These are phyloP conservation scores for Marsdenia floribunda DNA, from an alignment of 257 asterid genomes.

Conservation along the genomic window DNA sequence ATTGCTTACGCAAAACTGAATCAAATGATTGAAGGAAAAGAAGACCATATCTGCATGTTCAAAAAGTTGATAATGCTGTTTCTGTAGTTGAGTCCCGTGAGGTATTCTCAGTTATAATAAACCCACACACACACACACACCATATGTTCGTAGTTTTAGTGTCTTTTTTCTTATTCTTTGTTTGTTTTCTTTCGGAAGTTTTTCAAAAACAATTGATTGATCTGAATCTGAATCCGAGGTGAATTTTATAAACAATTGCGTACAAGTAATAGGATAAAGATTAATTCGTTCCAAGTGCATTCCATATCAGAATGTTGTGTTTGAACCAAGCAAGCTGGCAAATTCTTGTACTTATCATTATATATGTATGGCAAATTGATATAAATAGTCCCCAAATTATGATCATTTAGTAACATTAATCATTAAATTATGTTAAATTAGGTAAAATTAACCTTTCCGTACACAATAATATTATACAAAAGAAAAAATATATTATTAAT, in stretches of 20 bases:
- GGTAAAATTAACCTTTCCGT: too few species aligned
- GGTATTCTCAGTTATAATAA: not conserved
- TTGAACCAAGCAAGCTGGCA: not conserved
- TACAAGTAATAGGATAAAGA: not conserved
- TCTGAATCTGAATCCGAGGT: not conserved
- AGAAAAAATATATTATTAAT: too few species aligned
- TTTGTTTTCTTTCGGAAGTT: not conserved
- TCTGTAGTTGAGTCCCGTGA: not conserved
- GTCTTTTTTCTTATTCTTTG: not conserved
- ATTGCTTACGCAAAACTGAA: slow-evolving; percentile 12
- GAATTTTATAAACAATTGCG: not conserved
- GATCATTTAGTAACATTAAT: too few species aligned
- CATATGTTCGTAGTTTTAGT: not conserved
- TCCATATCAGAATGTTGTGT: not conserved
- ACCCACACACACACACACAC: too few species aligned
- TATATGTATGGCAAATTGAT: too few species aligned
- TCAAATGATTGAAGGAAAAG: slow-evolving; percentile 5
- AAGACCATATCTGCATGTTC: not conserved
- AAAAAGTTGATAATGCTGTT: slow-evolving; percentile 3
- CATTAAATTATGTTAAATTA: too few species aligned
- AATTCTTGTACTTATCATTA: too few species aligned
- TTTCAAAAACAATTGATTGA: not conserved
- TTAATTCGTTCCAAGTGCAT: not conserved
- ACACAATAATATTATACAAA: too few species aligned
- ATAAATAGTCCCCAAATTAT: too few species aligned